These are phyloP conservation scores for Penicillium paxilli DNA, from an alignment of 495 filamentous ascomycete genomes.

Conservation along the genomic window DNA sequence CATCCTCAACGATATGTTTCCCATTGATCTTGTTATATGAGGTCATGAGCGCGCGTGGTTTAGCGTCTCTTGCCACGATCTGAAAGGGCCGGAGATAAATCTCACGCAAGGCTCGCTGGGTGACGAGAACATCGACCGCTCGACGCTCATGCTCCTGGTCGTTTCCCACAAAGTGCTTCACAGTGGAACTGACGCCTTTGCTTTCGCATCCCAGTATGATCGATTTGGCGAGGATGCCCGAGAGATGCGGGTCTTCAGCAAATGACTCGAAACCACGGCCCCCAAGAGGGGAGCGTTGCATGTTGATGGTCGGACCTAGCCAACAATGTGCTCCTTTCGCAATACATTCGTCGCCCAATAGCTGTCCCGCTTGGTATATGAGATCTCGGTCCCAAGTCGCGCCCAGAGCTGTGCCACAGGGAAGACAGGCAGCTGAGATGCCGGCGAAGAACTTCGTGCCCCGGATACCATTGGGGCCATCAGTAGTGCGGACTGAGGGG, in stretches of 20 bases:
- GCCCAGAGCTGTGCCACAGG: conserved; percentile 62
- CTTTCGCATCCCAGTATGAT: conserved; percentile 65
- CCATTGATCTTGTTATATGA: conserved; percentile 76
- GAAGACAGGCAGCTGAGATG: conserved; percentile 60
- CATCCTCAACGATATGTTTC: conserved; percentile 61
- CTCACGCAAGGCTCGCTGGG: conserved; percentile 67
- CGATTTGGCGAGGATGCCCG: conserved; percentile 59
- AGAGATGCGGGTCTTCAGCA: conserved; percentile 70
- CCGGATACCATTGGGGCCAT: conserved; percentile 68
- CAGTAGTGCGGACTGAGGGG: conserved; percentile 55
- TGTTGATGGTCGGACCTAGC: conserved; percentile 73
- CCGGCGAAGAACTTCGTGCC: conserved; percentile 65
- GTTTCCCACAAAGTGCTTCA: conserved; percentile 75
- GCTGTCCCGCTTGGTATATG: conserved; percentile 50
- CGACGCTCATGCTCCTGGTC: conserved; percentile 68
- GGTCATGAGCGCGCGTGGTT: conserved; percentile 69
- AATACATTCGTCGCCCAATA: conserved; percentile 55
- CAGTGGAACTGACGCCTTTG: conserved; percentile 59
- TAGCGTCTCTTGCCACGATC: conserved; percentile 59
- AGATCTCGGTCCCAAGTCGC: conserved; percentile 64
- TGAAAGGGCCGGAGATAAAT: conserved; percentile 74
- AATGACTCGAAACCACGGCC: conserved; percentile 73
- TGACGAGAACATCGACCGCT: conserved; percentile 60
- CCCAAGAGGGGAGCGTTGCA: conserved; percentile 67
- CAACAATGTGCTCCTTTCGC: conserved; percentile 65